Base-by-base conservation (phyloP, 805 yeast species). In the Spathaspora passalidarum region DNA sequence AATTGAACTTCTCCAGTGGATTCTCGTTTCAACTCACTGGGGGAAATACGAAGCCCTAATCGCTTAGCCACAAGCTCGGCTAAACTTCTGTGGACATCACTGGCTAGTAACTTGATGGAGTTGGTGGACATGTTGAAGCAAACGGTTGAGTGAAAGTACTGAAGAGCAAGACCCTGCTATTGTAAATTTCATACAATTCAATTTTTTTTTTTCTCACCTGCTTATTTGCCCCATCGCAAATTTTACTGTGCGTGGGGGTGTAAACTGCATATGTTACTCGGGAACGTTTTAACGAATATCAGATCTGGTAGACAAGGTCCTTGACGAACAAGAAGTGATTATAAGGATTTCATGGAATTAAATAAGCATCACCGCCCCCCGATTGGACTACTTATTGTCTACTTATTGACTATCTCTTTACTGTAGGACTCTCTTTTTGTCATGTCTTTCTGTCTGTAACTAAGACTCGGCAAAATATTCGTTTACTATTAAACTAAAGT, bases 71-170 rank as follows among this genome's bases (percentile, higher is more conserved):
- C 90, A 38, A 78, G 73, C 51, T 82, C 80, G 7, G 96, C 88
- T 43, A 92, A 79, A 42, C 84, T 88, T 5, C 90, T 88, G 65
- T 92, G 98, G 2, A 94, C 88, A 68, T 88, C 89, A 35, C 82
- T 82, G 11, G 80, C 69, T 38, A 80, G 55, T 42, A 80, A 63
- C 53, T 76, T 78, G 52, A 80, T 79, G 34, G 79, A 71, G 56
- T 79, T 80, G 38, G 88, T 80, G 13, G 90, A 82, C 91, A 86
- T 85, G 10, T 26, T 26, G 10, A 26, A n/a, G 9, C 29, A 25
- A 25, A 7, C 29, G 9, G 29, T 25, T 25, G 29, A 25, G 19
- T 10, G 36, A 16, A 25, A 8, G 8, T 9, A 13, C 29, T 25
- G 29, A 9, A 25, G 8, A 13, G 13, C 8, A 13, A 8, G 13